Conservation (phyloP, 1,284 basidiomycete genomes). For the Xerocomus nothofagi region DNA sequence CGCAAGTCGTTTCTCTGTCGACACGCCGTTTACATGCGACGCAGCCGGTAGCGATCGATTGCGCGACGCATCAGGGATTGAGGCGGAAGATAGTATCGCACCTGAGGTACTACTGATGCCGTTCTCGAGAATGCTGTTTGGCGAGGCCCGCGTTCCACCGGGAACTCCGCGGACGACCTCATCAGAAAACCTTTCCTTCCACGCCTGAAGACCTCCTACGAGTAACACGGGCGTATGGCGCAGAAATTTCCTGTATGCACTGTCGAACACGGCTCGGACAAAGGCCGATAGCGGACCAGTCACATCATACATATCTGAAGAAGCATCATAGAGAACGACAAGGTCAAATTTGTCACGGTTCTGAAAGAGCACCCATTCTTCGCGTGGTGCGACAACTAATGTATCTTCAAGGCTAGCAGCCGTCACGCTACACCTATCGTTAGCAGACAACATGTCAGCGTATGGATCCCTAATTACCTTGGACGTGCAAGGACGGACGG, state of each 20-base stretch:
- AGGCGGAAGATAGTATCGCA: constrained; percentile 21
- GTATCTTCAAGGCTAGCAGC: constrained; percentile 74
- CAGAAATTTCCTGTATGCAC: constrained; percentile 71
- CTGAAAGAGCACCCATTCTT: constrained; percentile 72
- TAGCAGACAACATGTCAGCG: constrained; percentile 9
- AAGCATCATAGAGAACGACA: constrained; percentile 85
- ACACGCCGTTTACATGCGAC: constrained; percentile 17
- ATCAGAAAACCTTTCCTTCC: constrained; percentile 69
- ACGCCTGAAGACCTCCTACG: constrained; percentile 83
- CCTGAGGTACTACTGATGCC: constrained; percentile 31
- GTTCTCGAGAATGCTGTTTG: constrained; percentile 27
- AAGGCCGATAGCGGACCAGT: constrained; percentile 59
- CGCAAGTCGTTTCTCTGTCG: constrained; percentile 16
- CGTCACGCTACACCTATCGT: constrained; percentile 52
- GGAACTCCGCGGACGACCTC: constrained; percentile 38
- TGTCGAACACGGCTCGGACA: constrained; percentile 69
- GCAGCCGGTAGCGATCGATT: constrained; percentile 9
- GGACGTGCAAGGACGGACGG: constrained; percentile 71
- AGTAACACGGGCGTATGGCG: constrained; percentile 82
- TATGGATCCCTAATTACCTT: constrained; percentile 44
- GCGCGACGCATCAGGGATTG: constrained; percentile 27
- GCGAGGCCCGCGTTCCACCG: constrained; percentile 14
- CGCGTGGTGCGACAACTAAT: constrained; percentile 67
- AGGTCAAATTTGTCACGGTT: constrained; percentile 88
- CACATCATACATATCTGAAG: constrained; percentile 59